Evolutionary conservation across 148 eudicot genomes (phyloP), one percentile per base, ranked within the genome.

Genomic region (Chenopodium album): DNA sequence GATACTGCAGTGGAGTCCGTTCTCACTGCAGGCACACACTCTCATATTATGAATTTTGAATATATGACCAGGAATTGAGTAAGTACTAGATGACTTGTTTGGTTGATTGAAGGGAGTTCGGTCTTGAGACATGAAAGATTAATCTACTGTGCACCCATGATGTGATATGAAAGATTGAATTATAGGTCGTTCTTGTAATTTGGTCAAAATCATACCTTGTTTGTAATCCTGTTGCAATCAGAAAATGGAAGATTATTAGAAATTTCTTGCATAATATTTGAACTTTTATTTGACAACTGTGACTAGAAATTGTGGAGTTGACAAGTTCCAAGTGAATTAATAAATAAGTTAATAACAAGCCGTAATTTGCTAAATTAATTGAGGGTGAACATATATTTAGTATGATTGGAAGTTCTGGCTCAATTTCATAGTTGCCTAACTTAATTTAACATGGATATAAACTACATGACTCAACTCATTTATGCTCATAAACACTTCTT

Each of bases 161-260:
- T 64, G 73, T n/a, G 50, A 7, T 71, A n/a, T 70, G 34, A 59
- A 9, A 48, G 2, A 52, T 68, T 71, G 56, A n/a, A 34, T 69
- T 71, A 56, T 75, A 17, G 31, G 71, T 19, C 70, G 62, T 60
- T 82, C 84, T 77, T 77, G 79, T 77, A 44, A 37, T 34, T n/a
- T 63, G 70, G 50, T 59, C 32, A 9, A 37, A 26, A 52, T 7
- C 16, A 50, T 12, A 50, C 54, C 12, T 50, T 29, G 1, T 69
- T 46, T 79, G 64, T 68, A 56, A 44, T 69, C n/a, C 47, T 2
- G 81, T 23, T 64, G 68, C 68, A 65, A 66, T 66, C 19, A 66
- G 75, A 66, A 52, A 37, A 75, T 66, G 77, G 28, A 29, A 60
- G 60, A 16, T 32, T 16, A 17, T 20, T 22, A 3, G 11, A 1